These are phyloP conservation scores for Stylonectria norvegica DNA, from an alignment of 2,329 filamentous ascomycete genomes.

Conservation along the genomic window DNA sequence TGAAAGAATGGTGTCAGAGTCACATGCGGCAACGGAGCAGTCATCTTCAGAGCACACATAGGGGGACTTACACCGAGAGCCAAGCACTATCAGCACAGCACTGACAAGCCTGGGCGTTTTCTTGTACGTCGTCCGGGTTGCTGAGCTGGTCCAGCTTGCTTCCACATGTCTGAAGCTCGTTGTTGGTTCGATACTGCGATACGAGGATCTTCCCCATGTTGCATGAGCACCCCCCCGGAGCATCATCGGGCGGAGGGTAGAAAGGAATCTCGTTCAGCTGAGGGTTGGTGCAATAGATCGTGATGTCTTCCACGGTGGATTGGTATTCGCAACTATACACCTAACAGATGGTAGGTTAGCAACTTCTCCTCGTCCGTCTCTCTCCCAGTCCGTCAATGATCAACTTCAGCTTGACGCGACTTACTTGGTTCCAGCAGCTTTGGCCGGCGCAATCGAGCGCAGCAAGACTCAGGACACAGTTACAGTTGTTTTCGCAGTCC, in stretches of 20 bases:
- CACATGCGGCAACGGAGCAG: no score
- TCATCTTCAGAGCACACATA: neutral
- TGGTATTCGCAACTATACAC: constrained; percentile 10
- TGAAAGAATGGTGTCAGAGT: neutral
- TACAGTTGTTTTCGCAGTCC: constrained; percentile 5
- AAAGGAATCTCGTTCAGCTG: constrained; percentile 2
- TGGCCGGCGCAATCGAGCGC: constrained; percentile 4
- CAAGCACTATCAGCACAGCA: constrained; percentile 2
- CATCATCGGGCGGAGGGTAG: constrained; percentile 3
- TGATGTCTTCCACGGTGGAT: constrained; percentile 1
- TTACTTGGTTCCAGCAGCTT: constrained; percentile 5
- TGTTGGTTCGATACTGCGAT: neutral
- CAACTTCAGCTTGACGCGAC: no score
- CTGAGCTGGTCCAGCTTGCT: no score
- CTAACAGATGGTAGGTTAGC: neutral
- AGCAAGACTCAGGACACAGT: neutral
- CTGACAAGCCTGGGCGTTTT: neutral
- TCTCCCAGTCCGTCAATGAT: no score
- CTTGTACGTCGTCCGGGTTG: no score
- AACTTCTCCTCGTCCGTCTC: no score
- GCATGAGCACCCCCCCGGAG: constrained; percentile 6
- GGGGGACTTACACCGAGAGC: neutral
- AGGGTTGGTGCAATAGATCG: neutral
- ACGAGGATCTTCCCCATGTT: constrained; percentile 3
- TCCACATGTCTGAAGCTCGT: constrained; percentile 1